Evolutionary conservation across 352 stramenopile genomes (phyloP).

Genomic region (Globisporangium carolinianum): DNA sequence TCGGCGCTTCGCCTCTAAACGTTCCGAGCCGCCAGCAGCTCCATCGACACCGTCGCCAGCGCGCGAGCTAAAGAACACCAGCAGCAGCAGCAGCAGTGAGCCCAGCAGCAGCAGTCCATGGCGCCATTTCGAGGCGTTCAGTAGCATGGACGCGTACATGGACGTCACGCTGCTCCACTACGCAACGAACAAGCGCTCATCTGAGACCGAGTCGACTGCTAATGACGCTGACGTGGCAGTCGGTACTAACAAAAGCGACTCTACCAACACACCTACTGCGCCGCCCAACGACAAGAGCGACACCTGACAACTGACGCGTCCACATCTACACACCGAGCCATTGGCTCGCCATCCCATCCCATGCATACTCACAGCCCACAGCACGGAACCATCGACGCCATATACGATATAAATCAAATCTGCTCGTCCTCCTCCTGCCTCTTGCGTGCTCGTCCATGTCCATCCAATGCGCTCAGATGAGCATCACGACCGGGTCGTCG

Average conservation of each 20-base stretch:
- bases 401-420: constrained; percentile 14
- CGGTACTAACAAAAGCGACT: too few relatives aligned
- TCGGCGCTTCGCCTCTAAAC: neutral
- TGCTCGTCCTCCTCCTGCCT: constrained; percentile 1
- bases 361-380: too few relatives aligned
- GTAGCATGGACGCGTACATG: constrained; percentile 66
- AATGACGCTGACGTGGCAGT: neutral
- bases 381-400: neutral
- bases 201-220: neutral
- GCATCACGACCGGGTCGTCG: constrained; percentile 76
- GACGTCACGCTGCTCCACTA: constrained; percentile 63
- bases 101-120: constrained; percentile 13
- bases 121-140: constrained; percentile 59
- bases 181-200: constrained; percentile 16
- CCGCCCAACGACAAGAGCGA: too few relatives aligned
- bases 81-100: neutral
- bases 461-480: constrained; percentile 54
- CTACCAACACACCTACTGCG: too few relatives aligned
- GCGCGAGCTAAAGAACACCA: neutral
- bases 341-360: too few relatives aligned
- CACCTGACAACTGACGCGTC: too few relatives aligned
- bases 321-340: too few relatives aligned
- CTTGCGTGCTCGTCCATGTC: neutral
- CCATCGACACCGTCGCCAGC: neutral
- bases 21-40: neutral